Evolutionary conservation across 1,284 basidiomycete species (phyloP).

Genomic region (Crepidotus sp.): DNA sequence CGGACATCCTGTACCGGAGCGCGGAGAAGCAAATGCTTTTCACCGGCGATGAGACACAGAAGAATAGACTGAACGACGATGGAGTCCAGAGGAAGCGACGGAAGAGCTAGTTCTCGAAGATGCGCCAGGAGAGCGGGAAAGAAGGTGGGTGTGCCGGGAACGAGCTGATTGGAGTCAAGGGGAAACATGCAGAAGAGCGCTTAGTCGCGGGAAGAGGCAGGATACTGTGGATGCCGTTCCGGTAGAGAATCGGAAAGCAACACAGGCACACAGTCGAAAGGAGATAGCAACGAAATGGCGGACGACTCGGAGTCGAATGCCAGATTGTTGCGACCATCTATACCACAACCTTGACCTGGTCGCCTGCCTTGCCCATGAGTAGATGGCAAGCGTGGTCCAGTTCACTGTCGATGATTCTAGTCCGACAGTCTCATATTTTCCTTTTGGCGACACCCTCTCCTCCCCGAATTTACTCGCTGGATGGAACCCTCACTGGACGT

Average conservation of each 20-base stretch:
- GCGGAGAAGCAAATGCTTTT: constrained; percentile 53
- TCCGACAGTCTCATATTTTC: constrained; percentile 52
- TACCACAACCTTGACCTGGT: constrained; percentile 12
- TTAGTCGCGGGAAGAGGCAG: background rate
- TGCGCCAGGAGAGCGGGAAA: constrained; percentile 42
- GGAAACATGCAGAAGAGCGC: constrained; percentile 1
- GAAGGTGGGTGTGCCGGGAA: constrained; percentile 40
- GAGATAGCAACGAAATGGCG: background rate
- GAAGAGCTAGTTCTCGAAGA: constrained; percentile 34
- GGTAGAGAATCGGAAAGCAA: background rate
- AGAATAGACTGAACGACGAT: constrained; percentile 59
- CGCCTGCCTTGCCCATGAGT: constrained; percentile 31
- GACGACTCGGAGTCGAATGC: background rate
- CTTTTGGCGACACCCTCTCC: constrained; percentile 45
- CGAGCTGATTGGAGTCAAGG: constrained; percentile 6
- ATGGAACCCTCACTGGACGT: constrained; percentile 56
- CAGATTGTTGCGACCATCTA: constrained; percentile 2
- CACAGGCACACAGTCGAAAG: background rate
- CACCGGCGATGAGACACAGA: constrained; percentile 51
- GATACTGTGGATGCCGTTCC: background rate
- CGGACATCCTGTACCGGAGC: constrained; percentile 52
- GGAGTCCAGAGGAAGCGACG: constrained; percentile 45
- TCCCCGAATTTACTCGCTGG: constrained; percentile 39
- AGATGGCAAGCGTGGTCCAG: constrained; percentile 42
- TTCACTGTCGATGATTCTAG: constrained; percentile 60